A percentile compares a stretch with the other conserved stretches of the same genome.
These are phyloP conservation scores for Sclerotinia borealis DNA, from an alignment of 2,329 filamentous ascomycete species.

Conservation along the genomic window DNA sequence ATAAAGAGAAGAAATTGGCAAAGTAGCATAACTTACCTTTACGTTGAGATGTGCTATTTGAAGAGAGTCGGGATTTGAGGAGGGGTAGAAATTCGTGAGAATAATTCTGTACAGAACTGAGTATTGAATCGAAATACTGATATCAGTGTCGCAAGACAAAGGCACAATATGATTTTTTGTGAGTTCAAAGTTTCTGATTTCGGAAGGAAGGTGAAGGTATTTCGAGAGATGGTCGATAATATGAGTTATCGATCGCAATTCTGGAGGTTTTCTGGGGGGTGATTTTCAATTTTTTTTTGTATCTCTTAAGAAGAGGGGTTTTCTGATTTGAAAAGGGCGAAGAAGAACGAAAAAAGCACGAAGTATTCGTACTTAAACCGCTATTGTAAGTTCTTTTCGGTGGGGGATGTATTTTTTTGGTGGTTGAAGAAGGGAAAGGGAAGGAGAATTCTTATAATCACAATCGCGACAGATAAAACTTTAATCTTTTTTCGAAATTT, in stretches of 20 bases:
- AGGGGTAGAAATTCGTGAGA: conserved; percentile 15
- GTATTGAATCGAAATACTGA: background rate
- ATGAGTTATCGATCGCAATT: conserved; percentile 25
- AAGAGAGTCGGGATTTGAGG: conserved; percentile 15
- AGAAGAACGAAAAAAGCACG: conserved; percentile 34
- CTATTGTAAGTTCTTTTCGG: conserved; percentile 22
- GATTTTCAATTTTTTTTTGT: conserved; percentile 37
- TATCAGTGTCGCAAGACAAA: conserved; percentile 14
- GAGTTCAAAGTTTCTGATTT: background rate
- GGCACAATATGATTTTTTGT: background rate
- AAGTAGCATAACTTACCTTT: conserved; percentile 20
- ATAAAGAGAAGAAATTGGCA: conserved; percentile 9
- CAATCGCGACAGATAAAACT: conserved; percentile 16
- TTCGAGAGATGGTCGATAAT: conserved; percentile 6
- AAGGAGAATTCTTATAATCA: conserved; percentile 13
- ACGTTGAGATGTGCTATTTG: conserved; percentile 21
- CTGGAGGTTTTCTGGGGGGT: conserved; percentile 28
- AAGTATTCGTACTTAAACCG: conserved; percentile 31
- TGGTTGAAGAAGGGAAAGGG: conserved; percentile 17
- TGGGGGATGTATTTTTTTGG: conserved; percentile 14
- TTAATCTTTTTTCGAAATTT: conserved; percentile 17
- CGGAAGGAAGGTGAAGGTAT: conserved; percentile 16
- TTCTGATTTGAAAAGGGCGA: conserved; percentile 31
- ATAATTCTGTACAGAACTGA: conserved; percentile 20
- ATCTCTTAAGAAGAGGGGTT: conserved; percentile 29